Evolutionary conservation across 768 basidiomycete species (phyloP), one percentile per base, ranked within the genome.

Genomic region (Mycena indigotica): DNA sequence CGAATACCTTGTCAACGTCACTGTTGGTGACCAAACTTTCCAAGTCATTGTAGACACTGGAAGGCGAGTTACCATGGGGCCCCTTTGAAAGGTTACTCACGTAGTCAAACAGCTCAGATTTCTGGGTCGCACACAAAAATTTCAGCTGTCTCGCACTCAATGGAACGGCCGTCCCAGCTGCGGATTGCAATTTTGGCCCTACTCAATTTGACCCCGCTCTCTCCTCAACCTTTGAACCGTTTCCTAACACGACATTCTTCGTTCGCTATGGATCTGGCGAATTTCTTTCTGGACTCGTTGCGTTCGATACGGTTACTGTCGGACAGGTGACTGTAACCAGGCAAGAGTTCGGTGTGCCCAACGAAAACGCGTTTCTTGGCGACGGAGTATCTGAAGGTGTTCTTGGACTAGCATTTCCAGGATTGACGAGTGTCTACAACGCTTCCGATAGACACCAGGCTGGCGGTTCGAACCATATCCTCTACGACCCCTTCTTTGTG

Each of bases 401-500:
- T 45, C 28, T 60, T 50, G 65, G 65, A 19, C 61, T 66, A 29
- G 54, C 61, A 19, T 66, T 54, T 24, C 63, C 65, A 16, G 56
- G 48, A 25, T 51, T 59, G 45, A 65, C 64, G 19, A 65, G 50
- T 32, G 65, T 65, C 10, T 65, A 44, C 46, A 58, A 60, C 19
- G 58, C 51, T 2, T 62, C 60, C 12, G 50, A 65, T 52, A 61
- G 63, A 21, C 28, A 48, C 48, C 45, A 46, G 8, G 65, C 62
- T 5, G 52, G 55, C 19, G 45, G 46, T 19, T 44, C 55, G 24
- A 53, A 48, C 29, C 53, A 45, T 13, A 40, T 62, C 16, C 50
- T 44, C 10, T 66, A 66, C 44, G 58, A 58, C 30, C 63, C 65
- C 2, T 50, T 66, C n/a, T 61, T 66, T 54, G 56, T 64, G 52